phyloP scores from a whole-genome alignment of 176 grass and related monocot species.

The Ananas comosus region DNA sequence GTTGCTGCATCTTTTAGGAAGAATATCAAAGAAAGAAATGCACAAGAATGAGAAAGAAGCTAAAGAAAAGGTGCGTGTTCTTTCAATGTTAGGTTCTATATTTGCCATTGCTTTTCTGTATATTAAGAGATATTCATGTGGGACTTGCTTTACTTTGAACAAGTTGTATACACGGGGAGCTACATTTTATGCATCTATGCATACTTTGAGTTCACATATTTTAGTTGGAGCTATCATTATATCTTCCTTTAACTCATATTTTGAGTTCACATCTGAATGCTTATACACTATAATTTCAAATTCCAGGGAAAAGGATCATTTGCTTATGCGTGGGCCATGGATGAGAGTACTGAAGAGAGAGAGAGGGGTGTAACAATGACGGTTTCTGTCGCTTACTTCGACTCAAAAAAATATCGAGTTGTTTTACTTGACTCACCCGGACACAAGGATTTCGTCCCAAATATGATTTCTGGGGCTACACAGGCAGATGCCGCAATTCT shows the following conservation, averaged over 20 bases:
- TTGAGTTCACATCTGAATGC: slow-evolving; percentile 15
- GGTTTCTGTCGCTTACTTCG: slow-evolving; percentile 83
- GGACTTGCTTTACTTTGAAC: not conserved
- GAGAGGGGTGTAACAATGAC: slow-evolving; percentile 96
- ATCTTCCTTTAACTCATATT: slow-evolving; percentile 12
- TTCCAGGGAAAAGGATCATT: slow-evolving; percentile 87
- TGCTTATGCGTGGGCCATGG: slow-evolving; percentile 98
- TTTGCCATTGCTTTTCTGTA: not conserved
- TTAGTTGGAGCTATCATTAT: not conserved
- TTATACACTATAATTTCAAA: slow-evolving; percentile 14
- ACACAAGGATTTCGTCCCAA: slow-evolving; percentile 97
- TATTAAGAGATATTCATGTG: not conserved
- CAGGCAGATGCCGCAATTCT: slow-evolving; percentile 97
- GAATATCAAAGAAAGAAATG: slow-evolving; percentile 90
- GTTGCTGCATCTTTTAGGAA: slow-evolving; percentile 84
- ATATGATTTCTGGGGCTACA: slow-evolving; percentile 96
- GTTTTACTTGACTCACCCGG: slow-evolving; percentile 92
- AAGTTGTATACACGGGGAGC: not conserved
- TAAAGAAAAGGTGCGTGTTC: slow-evolving; percentile 69
- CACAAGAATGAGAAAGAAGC: slow-evolving; percentile 93
- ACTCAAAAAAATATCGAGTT: slow-evolving; percentile 76
- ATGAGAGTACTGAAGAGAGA: slow-evolving; percentile 96
- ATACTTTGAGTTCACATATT: not conserved
- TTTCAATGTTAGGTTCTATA: not conserved
- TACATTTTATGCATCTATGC: not conserved